Evolutionary conservation across 73 alveolate species (phyloP).

Genomic region (Paramecium tetraurelia): DNA sequence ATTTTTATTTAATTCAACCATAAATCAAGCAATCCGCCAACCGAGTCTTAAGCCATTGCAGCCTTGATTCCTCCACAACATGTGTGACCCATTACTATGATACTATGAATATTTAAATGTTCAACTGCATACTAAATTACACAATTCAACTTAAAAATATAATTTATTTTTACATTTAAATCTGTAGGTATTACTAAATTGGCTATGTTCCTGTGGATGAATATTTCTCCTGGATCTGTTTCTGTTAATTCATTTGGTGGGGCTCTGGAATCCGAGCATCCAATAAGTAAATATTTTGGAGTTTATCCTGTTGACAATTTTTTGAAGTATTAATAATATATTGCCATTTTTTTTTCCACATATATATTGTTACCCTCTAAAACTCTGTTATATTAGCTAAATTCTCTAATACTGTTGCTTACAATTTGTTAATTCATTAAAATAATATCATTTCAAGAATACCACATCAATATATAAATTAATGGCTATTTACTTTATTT

Average conservation of each 20-base stretch:
- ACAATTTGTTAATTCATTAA: neutral
- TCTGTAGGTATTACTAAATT: slow-evolving; percentile 55
- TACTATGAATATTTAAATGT: slow-evolving; percentile 34
- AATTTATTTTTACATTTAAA: slow-evolving; percentile 18
- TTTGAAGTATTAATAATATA: slow-evolving; percentile 8
- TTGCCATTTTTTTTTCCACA: neutral
- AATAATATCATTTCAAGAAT: neutral
- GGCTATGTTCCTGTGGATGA: slow-evolving; percentile 60
- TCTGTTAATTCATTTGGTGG: slow-evolving; percentile 59
- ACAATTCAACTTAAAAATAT: neutral
- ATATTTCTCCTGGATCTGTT: slow-evolving; percentile 57
- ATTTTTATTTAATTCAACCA: slow-evolving; percentile 37
- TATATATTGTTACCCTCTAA: slow-evolving; percentile 37
- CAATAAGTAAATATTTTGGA: slow-evolving; percentile 55
- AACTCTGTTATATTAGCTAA: neutral
- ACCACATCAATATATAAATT: neutral
- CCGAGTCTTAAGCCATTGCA: slow-evolving; percentile 38
- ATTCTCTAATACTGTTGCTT: neutral
- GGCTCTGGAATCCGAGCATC: slow-evolving; percentile 65
- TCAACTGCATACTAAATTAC: slow-evolving; percentile 63
- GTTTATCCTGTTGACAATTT: neutral
- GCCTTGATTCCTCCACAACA: slow-evolving; percentile 63
- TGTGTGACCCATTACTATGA: slow-evolving; percentile 52
- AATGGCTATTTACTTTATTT: neutral
- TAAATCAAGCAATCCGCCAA: slow-evolving; percentile 4